Evolutionary conservation across 1,284 basidiomycete species (phyloP).

Genomic region (Hemileccinum hortonii): DNA sequence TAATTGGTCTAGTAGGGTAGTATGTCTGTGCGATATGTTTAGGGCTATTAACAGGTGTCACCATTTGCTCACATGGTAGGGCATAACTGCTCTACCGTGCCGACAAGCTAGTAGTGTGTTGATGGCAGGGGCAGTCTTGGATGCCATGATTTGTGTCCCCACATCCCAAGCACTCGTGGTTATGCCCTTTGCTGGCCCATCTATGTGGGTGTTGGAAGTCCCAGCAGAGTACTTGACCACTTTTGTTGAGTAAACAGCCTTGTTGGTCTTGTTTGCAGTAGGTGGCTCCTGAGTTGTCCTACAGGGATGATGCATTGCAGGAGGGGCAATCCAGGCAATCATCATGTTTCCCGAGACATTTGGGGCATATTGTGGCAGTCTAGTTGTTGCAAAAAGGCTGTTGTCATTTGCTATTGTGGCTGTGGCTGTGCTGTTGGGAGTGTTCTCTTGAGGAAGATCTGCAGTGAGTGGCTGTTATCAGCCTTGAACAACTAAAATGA

Average conservation of each 20-base stretch:
- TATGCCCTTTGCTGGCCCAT: neutral
- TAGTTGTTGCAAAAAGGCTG: too few relatives aligned
- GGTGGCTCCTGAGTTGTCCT: conserved; percentile 1
- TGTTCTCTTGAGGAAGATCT: too few relatives aligned
- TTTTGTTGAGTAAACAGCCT: conserved; percentile 1
- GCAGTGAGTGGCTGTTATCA: too few relatives aligned
- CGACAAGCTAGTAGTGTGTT: neutral
- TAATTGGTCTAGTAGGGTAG: neutral
- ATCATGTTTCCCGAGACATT: neutral
- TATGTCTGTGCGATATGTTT: neutral
- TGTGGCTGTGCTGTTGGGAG: too few relatives aligned
- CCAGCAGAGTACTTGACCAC: neutral
- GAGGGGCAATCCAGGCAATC: neutral
- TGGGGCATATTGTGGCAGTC: too few relatives aligned
- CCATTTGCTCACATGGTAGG: conserved; percentile 28
- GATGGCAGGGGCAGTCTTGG: conserved; percentile 22
- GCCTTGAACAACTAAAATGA: too few relatives aligned
- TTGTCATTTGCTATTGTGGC: too few relatives aligned
- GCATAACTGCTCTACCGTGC: conserved; percentile 16
- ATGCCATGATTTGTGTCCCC: conserved; percentile 22
- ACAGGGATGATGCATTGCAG: neutral
- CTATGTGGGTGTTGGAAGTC: neutral
- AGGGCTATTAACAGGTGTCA: neutral
- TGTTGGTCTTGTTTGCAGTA: neutral
- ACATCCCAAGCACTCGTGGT: conserved; percentile 26